A percentile compares a stretch with the other conserved stretches of the same genome.
Conservation (phyloP, 257 asterid species). For the Scutellaria barbata region DNA sequence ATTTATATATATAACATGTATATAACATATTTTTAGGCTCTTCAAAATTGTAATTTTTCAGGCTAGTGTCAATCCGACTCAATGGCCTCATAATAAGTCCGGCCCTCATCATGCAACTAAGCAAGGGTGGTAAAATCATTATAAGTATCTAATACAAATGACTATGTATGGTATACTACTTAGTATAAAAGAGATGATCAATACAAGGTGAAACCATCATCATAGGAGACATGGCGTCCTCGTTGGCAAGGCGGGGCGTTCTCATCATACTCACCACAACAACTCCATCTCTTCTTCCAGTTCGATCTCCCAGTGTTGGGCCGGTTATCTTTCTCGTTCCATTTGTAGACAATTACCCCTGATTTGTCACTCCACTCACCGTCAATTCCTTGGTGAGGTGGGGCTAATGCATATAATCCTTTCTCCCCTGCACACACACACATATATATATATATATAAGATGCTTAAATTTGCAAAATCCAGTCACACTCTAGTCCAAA, state of each 20-base stretch:
- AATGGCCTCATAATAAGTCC: too few relatives aligned
- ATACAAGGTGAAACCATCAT: slow-evolving; percentile 60
- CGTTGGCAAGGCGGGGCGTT: slow-evolving; percentile 59
- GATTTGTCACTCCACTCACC: slow-evolving; percentile 72
- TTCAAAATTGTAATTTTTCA: too few relatives aligned
- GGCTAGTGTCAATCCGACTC: too few relatives aligned
- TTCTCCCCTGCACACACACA: slow-evolving; percentile 67
- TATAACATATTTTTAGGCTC: too few relatives aligned
- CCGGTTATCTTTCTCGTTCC: slow-evolving; percentile 66
- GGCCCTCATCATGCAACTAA: too few relatives aligned
- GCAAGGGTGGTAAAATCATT: too few relatives aligned
- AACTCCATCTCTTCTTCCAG: slow-evolving; percentile 80
- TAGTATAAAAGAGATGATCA: slow-evolving; percentile 18
- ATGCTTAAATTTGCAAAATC: background rate
- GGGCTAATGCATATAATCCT: slow-evolving; percentile 62
- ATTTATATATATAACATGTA: too few relatives aligned
- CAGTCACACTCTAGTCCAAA: background rate
- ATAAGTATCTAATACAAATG: too few relatives aligned
- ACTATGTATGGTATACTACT: too few relatives aligned
- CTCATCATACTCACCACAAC: slow-evolving; percentile 65
- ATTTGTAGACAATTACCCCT: slow-evolving; percentile 68
- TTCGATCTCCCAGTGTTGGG: slow-evolving; percentile 63
- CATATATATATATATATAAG: background rate
- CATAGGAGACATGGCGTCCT: slow-evolving; percentile 64
- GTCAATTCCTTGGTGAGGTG: slow-evolving; percentile 74